These are phyloP conservation scores for Fraxinus velutina DNA, from an alignment of 305 asterid genomes.

Conservation along the genomic window DNA sequence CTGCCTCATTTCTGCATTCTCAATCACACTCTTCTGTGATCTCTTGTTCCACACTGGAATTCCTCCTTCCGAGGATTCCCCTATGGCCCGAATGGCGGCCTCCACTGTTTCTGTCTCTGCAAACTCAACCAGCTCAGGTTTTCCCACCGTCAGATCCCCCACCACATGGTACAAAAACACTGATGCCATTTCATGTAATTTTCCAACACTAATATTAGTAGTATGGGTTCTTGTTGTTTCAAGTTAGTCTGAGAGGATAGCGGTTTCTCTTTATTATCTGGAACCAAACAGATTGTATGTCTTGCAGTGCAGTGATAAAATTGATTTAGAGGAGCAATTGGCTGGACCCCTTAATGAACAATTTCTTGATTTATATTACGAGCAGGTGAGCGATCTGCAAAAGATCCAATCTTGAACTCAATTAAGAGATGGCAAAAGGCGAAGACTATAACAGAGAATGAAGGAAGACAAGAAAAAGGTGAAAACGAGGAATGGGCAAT, in stretches of 20 bases:
- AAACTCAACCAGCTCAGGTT: slow-evolving; percentile 88
- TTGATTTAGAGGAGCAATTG: background rate
- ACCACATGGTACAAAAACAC: slow-evolving; percentile 93
- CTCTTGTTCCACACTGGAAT: slow-evolving; percentile 86
- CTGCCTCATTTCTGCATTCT: slow-evolving; percentile 69
- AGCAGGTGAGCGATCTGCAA: background rate
- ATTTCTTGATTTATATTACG: background rate
- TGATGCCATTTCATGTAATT: slow-evolving; percentile 54
- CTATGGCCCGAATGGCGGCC: slow-evolving; percentile 77
- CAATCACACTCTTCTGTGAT: slow-evolving; percentile 47
- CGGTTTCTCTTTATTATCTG: background rate
- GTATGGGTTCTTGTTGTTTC: background rate
- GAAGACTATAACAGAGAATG: slow-evolving; percentile 44
- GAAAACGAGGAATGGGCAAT: slow-evolving; percentile 42
- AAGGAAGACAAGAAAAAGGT: slow-evolving; percentile 49
- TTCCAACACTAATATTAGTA: background rate
- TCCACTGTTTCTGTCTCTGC: slow-evolving; percentile 74
- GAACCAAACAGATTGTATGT: background rate
- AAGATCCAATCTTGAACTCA: background rate
- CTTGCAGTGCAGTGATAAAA: background rate
- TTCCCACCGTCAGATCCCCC: slow-evolving; percentile 98
- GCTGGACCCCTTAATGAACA: background rate
- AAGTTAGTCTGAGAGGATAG: background rate
- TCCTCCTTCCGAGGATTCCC: slow-evolving; percentile 84
- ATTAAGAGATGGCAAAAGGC: background rate